Base-by-base conservation (phyloP, 2,329 filamentous ascomycete species). In the Botrytis medusae region DNA sequence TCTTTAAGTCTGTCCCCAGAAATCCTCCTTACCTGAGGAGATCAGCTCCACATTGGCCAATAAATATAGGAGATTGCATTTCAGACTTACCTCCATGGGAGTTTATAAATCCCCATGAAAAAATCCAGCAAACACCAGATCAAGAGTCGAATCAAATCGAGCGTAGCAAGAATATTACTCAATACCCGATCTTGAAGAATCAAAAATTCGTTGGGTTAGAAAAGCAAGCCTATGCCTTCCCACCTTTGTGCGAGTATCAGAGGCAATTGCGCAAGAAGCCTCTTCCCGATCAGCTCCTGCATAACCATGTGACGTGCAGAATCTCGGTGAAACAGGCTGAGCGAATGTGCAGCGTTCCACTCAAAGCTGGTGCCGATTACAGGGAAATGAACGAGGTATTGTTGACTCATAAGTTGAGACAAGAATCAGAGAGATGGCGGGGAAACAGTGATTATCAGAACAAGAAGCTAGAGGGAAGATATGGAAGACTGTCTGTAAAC, bases 71-170 rank as follows among this genome's bases (percentile, higher is more conserved):
- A 22, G 75, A 74, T 42, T 73, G 69, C 2, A 29, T 76, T 4
- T 71, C 69, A 5, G 77, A 79, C 63, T 61, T 78, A 1, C 73
- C 76, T 18, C 29, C 22, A 4, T 77, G 75, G 48, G 76, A 78
- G 6, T 76, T 75, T 74, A 59, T n/a, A 16, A 74, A 76, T 51
- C 69, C 73, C 4, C 63, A 74, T 18, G 12, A 5, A 10, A n/a
- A 44, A 18, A 34, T 63, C 25, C 14, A n/a, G 4, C 54, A 74
- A 46, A 74, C 70, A 2, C 7, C 8, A 40, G 32, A 37, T 22
- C 64, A 74, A 40, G 16, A 20, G 32, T 8, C n/a, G 8, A 69
- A 71, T 3, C 46, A 64, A 61, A 8, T 51, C 12, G 20, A 44
- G 1, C 64, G 73, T 18, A 48, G 42, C 4, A 48, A 62, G 7